These are phyloP conservation scores for Quercus suber DNA, from an alignment of 306 rosid species.

Conservation along the genomic window DNA sequence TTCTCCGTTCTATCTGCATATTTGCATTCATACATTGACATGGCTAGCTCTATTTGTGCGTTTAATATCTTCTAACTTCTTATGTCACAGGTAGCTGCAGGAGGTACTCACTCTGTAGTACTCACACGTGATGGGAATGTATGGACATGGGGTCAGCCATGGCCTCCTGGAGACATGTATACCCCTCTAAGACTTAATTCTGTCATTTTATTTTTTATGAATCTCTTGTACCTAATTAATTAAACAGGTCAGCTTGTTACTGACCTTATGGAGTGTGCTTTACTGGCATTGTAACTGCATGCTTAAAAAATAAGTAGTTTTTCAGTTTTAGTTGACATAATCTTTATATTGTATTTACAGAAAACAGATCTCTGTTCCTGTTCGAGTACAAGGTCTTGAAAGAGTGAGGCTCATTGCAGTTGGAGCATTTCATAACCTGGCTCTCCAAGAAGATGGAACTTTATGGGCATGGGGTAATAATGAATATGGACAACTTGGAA, in stretches of 20 bases:
- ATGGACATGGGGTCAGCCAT: constrained; percentile 99
- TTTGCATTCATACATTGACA: not conserved
- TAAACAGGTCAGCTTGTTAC: not conserved
- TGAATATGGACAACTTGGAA: constrained; percentile 99
- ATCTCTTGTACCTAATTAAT: not conserved
- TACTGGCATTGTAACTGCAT: not conserved
- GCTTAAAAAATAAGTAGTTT: constrained; percentile 14
- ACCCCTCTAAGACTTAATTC: constrained; percentile 12
- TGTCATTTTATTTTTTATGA: not conserved
- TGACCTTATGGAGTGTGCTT: not conserved
- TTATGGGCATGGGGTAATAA: constrained; percentile 99
- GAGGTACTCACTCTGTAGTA: constrained; percentile 98
- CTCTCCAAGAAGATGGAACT: constrained; percentile 92
- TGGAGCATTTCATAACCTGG: constrained; percentile 98
- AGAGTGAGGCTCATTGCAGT: constrained; percentile 87
- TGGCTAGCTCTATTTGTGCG: constrained; percentile 7
- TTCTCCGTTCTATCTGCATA: constrained; percentile 1
- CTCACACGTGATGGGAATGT: constrained; percentile 95
- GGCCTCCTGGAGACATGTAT: constrained; percentile 99
- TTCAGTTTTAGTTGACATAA: constrained; percentile 4
- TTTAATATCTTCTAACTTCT: constrained; percentile 2
- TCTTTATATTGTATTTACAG: constrained; percentile 35
- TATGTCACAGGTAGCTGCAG: constrained; percentile 85
- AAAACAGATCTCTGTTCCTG: constrained; percentile 90
- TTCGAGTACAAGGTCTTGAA: constrained; percentile 96